These are phyloP conservation scores for Zoysia japonica DNA, from an alignment of 176 grass and related monocot species.

Conservation along the genomic window DNA sequence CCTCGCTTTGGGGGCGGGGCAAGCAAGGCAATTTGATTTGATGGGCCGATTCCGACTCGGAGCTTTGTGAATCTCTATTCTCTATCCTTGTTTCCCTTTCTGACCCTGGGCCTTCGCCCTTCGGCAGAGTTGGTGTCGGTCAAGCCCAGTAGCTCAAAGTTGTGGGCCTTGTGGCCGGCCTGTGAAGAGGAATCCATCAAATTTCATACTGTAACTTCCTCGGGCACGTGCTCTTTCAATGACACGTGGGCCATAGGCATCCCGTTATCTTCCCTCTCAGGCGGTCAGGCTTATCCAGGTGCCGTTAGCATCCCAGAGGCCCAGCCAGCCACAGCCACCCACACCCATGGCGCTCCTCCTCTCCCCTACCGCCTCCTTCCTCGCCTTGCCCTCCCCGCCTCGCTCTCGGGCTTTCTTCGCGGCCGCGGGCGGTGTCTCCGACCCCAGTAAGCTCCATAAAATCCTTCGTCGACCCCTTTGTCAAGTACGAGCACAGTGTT, in stretches of 20 bases:
- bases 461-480: not conserved
- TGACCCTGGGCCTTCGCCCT: too few species aligned
- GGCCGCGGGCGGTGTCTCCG: not conserved
- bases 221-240: not conserved
- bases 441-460: slow-evolving; percentile 25
- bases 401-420: slow-evolving; percentile 14
- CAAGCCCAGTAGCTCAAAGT: too few species aligned
- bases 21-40: too few species aligned
- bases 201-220: not conserved
- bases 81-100: too few species aligned
- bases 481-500: not conserved
- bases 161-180: too few species aligned
- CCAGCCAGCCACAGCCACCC: slow-evolving; percentile 28
- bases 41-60: too few species aligned
- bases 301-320: slow-evolving; percentile 17
- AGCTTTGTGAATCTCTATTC: too few species aligned
- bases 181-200: too few species aligned
- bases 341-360: slow-evolving; percentile 66
- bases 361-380: slow-evolving; percentile 59
- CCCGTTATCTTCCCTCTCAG: not conserved
- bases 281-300: slow-evolving; percentile 27
- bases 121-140: too few species aligned
- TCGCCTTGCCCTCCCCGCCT: slow-evolving; percentile 23
- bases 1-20: too few species aligned
- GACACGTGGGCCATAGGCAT: not conserved